Conservation (phyloP, 371 early-diverging fungal species). For the Cokeromyces recurvatus region DNA sequence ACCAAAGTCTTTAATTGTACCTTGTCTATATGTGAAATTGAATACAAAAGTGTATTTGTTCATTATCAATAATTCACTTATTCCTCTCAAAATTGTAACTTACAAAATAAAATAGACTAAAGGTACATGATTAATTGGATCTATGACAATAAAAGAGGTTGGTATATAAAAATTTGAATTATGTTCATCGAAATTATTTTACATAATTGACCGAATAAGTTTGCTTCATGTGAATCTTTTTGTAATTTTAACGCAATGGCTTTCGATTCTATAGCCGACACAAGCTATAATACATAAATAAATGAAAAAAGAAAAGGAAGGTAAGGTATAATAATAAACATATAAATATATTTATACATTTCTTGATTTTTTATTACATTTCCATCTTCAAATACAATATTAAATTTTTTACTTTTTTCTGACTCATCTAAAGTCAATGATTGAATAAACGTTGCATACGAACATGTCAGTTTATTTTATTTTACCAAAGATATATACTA, state of each 20-base stretch:
- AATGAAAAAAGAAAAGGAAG: too few relatives aligned
- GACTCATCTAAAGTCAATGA: constrained; percentile 1
- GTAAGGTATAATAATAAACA: too few relatives aligned
- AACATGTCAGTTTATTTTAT: not conserved
- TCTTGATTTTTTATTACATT: too few relatives aligned
- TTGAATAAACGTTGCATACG: too few relatives aligned
- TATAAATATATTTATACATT: too few relatives aligned
- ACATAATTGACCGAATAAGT: constrained; percentile 8
- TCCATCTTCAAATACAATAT: not conserved
- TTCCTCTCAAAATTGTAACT: not conserved
- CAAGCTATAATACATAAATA: too few relatives aligned
- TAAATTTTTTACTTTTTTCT: constrained; percentile 4
- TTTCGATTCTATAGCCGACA: too few relatives aligned
- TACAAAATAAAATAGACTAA: constrained; percentile 12
- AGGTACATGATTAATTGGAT: constrained; percentile 9
- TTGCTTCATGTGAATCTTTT: constrained; percentile 9
- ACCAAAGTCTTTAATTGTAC: constrained; percentile 7
- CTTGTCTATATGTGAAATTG: not conserved
- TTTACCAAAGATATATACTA: constrained; percentile 10
- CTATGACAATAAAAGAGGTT: not conserved
- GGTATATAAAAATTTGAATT: constrained; percentile 7
- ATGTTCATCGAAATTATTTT: too few relatives aligned
- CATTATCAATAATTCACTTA: too few relatives aligned
- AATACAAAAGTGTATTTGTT: too few relatives aligned
- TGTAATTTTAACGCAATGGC: constrained; percentile 4